Evolutionary conservation across 495 filamentous ascomycete genomes (phyloP), one percentile per base, ranked within the genome.

Genomic region (Tuber umbilicatum): DNA sequence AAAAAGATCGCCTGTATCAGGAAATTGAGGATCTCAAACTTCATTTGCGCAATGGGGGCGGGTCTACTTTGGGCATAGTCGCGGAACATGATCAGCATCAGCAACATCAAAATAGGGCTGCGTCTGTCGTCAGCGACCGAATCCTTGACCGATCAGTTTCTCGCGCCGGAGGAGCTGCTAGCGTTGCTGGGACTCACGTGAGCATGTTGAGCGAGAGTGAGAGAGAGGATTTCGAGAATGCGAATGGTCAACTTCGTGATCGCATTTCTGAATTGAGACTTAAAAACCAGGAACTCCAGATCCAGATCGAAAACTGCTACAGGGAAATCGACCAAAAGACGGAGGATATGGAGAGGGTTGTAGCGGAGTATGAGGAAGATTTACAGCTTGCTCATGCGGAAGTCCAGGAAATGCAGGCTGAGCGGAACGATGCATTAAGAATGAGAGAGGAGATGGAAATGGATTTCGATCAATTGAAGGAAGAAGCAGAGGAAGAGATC

Each of bases 21-120:
- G 95, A 99, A 81, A 99, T 97, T 68, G 95, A 99, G 84, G 93
- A 97, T 72, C 87, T 98, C 70, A 99, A 98, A 82, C 88, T 98
- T 74, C 89, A 90, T 5, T 90, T 93, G 75, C 89, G 93, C 21
- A 89, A 91, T 69, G 88, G 87, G 38, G 90, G 83, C 1, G 68
- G 41, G 1, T 74, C 81, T 55, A 70, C 71, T 23, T 74, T 78
- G 37, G 79, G 75, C 35, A 73, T 79, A 68, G 40, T 41, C 43
- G n/a, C 70, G 19, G 70, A 72, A 70, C 47, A 27, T 37, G 40
- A 47, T n/a, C 70, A 50, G 23, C 55, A 64, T 64, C 55, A 31
- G 31, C 55, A 64, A 17, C 55, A 64, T 64, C 55, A 64, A 64
- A 78, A 74, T 16, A 76, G 78, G 35, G 74, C 37, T 27, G 71